Conservation (phyloP, 2,329 filamentous ascomycete species). For the Blumeriella jaapii region DNA sequence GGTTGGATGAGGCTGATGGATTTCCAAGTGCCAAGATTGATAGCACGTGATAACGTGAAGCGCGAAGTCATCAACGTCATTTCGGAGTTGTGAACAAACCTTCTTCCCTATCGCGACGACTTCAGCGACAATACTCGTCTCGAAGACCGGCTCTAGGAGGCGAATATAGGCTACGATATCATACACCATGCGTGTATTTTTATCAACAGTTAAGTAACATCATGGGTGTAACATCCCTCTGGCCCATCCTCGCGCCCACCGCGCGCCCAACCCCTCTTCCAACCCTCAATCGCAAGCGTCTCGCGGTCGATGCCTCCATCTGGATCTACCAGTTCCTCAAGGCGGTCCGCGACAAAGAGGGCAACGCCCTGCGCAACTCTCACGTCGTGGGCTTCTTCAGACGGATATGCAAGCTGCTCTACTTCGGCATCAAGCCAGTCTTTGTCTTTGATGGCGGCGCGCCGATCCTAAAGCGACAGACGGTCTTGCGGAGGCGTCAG, state of each 20-base stretch:
- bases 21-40: no score
- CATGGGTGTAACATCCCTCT: slow-evolving; percentile 98
- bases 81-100: no score
- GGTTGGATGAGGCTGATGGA: no score
- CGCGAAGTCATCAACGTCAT: no score
- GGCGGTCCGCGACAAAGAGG: slow-evolving; percentile 95
- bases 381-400: slow-evolving; percentile 98
- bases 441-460: slow-evolving; percentile 98
- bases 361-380: slow-evolving; percentile 88
- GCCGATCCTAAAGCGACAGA: slow-evolving; percentile 80
- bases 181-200: no score
- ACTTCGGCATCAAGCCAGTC: slow-evolving; percentile 90
- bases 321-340: slow-evolving; percentile 99
- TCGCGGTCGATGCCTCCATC: slow-evolving; percentile 95
- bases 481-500: slow-evolving; percentile 66
- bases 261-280: slow-evolving; percentile 93
- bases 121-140: no score
- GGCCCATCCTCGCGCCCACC: slow-evolving; percentile 91
- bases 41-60: no score
- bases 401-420: slow-evolving; percentile 92
- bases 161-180: background rate
- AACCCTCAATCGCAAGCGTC: slow-evolving; percentile 88
- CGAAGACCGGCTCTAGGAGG: no score
- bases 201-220: no score
- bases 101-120: no score